Evolutionary conservation across 345 rosid genomes (phyloP).

Genomic region (Theobroma cacao): DNA sequence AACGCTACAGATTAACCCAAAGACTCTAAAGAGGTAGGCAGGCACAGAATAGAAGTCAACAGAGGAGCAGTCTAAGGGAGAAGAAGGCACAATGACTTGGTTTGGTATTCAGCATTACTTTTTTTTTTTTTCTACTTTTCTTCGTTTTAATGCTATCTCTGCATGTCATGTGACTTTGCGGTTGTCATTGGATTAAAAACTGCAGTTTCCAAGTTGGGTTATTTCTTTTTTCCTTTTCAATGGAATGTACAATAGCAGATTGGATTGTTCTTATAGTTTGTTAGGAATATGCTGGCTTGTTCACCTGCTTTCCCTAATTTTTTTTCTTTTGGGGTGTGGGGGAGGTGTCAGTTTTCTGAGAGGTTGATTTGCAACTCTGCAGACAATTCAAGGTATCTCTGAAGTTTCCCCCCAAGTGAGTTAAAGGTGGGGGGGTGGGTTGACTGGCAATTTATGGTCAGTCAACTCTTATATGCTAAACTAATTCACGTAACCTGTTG

Average conservation of each 20-base stretch:
- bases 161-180: neutral
- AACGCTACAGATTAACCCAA: neutral
- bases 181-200: neutral
- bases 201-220: neutral
- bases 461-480: too few relatives aligned
- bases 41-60: neutral
- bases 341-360: too few relatives aligned
- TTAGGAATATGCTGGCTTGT: neutral
- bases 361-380: too few relatives aligned
- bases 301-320: too few relatives aligned
- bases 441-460: too few relatives aligned
- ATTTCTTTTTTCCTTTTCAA: neutral
- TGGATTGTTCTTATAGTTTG: neutral
- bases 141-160: neutral
- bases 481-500: too few relatives aligned
- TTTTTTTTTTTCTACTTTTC: neutral
- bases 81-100: neutral
- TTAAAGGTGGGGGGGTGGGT: too few relatives aligned
- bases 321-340: too few relatives aligned
- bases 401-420: too few relatives aligned
- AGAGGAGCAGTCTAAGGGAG: neutral
- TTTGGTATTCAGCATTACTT: neutral
- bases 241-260: neutral
- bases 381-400: too few relatives aligned
- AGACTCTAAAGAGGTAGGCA: neutral